Evolutionary conservation across 2,329 filamentous ascomycete species (phyloP).

Genomic region (Calonectria henricotiae): DNA sequence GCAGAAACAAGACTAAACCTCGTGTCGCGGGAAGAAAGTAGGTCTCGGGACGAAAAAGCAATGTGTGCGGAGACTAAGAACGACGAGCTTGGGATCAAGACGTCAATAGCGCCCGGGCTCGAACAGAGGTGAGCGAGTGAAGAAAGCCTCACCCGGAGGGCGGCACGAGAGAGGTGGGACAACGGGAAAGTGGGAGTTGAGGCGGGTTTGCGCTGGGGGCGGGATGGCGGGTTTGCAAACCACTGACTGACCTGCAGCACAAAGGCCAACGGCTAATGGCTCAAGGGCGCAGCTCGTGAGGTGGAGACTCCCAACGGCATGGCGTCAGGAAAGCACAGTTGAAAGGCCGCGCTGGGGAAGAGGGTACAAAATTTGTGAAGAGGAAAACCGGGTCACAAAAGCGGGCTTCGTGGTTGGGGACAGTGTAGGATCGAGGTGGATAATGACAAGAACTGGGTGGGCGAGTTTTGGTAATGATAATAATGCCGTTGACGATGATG

Average conservation of each 20-base stretch:
- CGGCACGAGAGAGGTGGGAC: constrained; percentile 14
- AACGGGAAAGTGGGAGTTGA: constrained; percentile 28
- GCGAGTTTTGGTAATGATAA: constrained; percentile 19
- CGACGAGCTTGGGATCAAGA: constrained; percentile 22
- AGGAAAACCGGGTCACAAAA: constrained; percentile 27
- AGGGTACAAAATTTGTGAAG: background rate
- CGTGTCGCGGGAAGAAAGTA: constrained; percentile 21
- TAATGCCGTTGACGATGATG: constrained; percentile 20
- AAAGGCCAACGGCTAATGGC: constrained; percentile 32
- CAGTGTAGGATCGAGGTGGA: constrained; percentile 25
- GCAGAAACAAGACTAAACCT: background rate
- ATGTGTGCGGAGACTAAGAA: constrained; percentile 13
- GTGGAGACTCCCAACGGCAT: constrained; percentile 36
- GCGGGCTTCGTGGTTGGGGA: constrained; percentile 11
- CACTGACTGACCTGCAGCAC: constrained; percentile 33
- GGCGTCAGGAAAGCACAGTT: constrained; percentile 30
- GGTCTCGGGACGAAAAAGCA: constrained; percentile 26
- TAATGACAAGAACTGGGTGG: constrained; percentile 17
- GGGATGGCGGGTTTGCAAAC: constrained; percentile 29
- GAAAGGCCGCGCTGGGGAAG: background rate
- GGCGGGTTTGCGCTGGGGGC: constrained; percentile 28
- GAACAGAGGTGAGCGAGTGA: constrained; percentile 6
- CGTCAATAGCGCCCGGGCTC: constrained; percentile 21
- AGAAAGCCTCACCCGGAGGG: constrained; percentile 12
- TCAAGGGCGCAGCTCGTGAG: constrained; percentile 26